Evolutionary conservation across 169 alveolate species (phyloP).

Genomic region (Babesia bovis): DNA sequence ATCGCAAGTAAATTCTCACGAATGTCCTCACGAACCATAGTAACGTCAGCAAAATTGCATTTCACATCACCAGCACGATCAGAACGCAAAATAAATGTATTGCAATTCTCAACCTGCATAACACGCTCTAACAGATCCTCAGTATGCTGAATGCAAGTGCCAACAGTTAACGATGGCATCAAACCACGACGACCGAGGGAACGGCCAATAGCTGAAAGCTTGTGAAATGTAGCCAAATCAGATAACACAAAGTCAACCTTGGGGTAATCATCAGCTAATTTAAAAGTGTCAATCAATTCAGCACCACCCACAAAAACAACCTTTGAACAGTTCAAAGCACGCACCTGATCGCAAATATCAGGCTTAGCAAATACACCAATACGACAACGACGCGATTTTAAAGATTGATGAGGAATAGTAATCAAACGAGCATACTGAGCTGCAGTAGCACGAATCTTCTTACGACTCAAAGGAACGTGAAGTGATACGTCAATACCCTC

Average conservation of each 20-base stretch:
- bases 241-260: constrained; percentile 72
- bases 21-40: constrained; percentile 76
- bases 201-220: constrained; percentile 69
- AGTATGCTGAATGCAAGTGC: constrained; percentile 70
- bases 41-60: constrained; percentile 79
- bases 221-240: constrained; percentile 71
- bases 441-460: constrained; percentile 57
- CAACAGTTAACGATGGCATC: constrained; percentile 75
- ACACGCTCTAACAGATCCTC: constrained; percentile 40
- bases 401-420: constrained; percentile 62
- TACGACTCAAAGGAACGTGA: constrained; percentile 52
- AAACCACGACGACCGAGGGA: constrained; percentile 69
- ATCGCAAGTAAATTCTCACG: constrained; percentile 69
- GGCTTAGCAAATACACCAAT: constrained; percentile 58
- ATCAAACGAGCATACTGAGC: constrained; percentile 50
- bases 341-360: constrained; percentile 36
- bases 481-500: constrained; percentile 67
- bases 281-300: constrained; percentile 51
- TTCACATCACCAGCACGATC: constrained; percentile 75
- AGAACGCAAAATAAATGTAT: constrained; percentile 62
- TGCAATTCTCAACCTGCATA: constrained; percentile 31
- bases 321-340: constrained; percentile 33
- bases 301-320: constrained; percentile 56
- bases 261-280: constrained; percentile 51
- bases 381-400: constrained; percentile 59